These are phyloP conservation scores for Piper longum DNA, from an alignment of 164 flowering plant genomes.

Conservation along the genomic window DNA sequence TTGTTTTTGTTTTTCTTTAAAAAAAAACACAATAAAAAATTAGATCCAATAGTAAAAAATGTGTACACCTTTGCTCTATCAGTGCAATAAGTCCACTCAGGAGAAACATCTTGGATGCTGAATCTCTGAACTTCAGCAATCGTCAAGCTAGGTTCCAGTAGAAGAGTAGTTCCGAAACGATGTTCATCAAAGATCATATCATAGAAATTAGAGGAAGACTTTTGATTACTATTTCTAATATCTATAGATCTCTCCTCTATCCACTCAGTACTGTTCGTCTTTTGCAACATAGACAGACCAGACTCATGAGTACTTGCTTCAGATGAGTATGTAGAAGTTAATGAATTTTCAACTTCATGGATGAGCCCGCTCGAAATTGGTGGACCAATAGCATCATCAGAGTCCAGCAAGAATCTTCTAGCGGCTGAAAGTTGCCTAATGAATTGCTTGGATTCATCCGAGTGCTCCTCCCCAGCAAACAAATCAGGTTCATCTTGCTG, in stretches of 20 bases:
- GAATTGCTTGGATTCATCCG: background rate
- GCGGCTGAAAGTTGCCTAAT: constrained; percentile 12
- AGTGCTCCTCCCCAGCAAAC: constrained; percentile 2
- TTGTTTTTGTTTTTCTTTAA: background rate
- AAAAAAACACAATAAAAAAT: background rate
- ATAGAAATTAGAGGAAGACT: constrained; percentile 17
- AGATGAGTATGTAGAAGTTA: constrained; percentile 22
- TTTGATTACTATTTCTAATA: background rate
- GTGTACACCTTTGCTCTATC: constrained; percentile 65
- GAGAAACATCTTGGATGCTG: constrained; percentile 62
- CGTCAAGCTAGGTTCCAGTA: constrained; percentile 31
- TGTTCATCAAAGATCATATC: constrained; percentile 25
- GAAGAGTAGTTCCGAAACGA: constrained; percentile 23
- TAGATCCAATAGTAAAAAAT: background rate
- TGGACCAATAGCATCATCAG: constrained; percentile 13
- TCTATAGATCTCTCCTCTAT: constrained; percentile 1
- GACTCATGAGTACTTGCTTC: constrained; percentile 13
- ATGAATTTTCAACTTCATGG: constrained; percentile 21
- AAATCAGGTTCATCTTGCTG: constrained; percentile 22
- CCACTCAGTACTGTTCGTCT: constrained; percentile 7
- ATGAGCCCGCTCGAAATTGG: constrained; percentile 27
- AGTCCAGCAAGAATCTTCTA: constrained; percentile 11
- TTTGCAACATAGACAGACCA: background rate
- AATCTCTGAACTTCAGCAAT: constrained; percentile 52
- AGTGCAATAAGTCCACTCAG: constrained; percentile 71